Evolutionary conservation across 2,329 filamentous ascomycete genomes (phyloP).

Genomic region (Podosphaera aphanis): DNA sequence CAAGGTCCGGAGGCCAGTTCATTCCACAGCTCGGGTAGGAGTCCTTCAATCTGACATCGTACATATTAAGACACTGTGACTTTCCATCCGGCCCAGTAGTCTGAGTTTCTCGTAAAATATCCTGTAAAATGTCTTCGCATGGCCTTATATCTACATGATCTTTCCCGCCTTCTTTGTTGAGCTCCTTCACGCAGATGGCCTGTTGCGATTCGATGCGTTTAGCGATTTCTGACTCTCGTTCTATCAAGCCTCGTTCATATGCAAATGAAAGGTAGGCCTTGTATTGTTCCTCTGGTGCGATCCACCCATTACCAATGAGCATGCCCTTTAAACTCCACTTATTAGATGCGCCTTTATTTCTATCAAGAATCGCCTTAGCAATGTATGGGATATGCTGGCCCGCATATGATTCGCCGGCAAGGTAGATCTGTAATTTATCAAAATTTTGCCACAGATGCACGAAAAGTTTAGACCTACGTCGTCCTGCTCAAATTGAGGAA

Average conservation of each 20-base stretch:
- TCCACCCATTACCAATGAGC: slow-evolving; percentile 94
- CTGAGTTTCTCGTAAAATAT: slow-evolving; percentile 44
- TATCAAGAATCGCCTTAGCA: slow-evolving; percentile 67
- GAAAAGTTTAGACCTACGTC: slow-evolving; percentile 40
- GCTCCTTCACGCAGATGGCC: slow-evolving; percentile 37
- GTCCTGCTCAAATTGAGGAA: slow-evolving; percentile 76
- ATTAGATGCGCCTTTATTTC: slow-evolving; percentile 41
- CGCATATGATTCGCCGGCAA: slow-evolving; percentile 89
- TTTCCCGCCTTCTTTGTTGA: slow-evolving; percentile 33
- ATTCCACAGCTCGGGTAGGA: slow-evolving; percentile 69
- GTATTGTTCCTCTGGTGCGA: slow-evolving; percentile 76
- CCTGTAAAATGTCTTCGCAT: slow-evolving; percentile 58
- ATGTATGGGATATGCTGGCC: slow-evolving; percentile 97
- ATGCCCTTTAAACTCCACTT: slow-evolving; percentile 65
- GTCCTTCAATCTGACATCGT: slow-evolving; percentile 75
- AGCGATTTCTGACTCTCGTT: slow-evolving; percentile 39
- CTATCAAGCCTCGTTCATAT: slow-evolving; percentile 50
- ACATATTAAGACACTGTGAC: slow-evolving; percentile 70
- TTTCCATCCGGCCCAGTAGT: slow-evolving; percentile 27
- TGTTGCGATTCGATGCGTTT: slow-evolving; percentile 45
- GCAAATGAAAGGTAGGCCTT: slow-evolving; percentile 63
- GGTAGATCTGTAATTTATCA: slow-evolving; percentile 44
- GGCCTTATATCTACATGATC: slow-evolving; percentile 40
- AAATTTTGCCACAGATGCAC: slow-evolving; percentile 1
- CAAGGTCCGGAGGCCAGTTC: slow-evolving; percentile 89